phyloP scores from a whole-genome alignment of 495 filamentous ascomycete species.

The Letharia lupina region DNA sequence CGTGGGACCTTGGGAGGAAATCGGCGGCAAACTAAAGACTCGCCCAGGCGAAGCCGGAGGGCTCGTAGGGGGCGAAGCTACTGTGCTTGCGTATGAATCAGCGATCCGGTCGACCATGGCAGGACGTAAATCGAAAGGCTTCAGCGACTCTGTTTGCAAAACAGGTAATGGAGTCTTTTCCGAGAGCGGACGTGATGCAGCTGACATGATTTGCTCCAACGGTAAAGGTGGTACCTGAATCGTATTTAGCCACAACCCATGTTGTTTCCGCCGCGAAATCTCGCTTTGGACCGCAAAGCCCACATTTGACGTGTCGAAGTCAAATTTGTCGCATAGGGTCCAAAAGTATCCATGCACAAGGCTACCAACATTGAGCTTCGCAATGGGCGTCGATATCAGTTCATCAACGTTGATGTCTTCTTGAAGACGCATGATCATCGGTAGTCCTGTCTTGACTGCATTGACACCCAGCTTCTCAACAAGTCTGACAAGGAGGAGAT shows the following conservation, averaged over 20 bases:
- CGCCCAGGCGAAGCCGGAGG: constrained; percentile 65
- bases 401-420: constrained; percentile 66
- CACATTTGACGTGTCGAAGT: constrained; percentile 57
- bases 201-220: constrained; percentile 39
- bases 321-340: constrained; percentile 66
- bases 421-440: constrained; percentile 82
- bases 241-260: constrained; percentile 68
- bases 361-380: constrained; percentile 70
- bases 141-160: constrained; percentile 48
- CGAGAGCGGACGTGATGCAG: constrained; percentile 27
- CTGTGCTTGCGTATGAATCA: constrained; percentile 50
- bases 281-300: constrained; percentile 66
- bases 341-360: constrained; percentile 84
- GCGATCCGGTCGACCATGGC: constrained; percentile 65
- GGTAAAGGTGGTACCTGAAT: constrained; percentile 46
- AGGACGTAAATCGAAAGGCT: constrained; percentile 57
- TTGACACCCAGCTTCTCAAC: constrained; percentile 77
- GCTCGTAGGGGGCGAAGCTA: constrained; percentile 55
- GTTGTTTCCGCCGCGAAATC: constrained; percentile 59
- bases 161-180: constrained; percentile 30
- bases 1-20: constrained; percentile 25
- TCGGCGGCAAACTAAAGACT: constrained; percentile 50
- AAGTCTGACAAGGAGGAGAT: constrained; percentile 63
- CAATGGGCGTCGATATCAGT: constrained; percentile 39
- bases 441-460: constrained; percentile 64